Evolutionary conservation across 495 filamentous ascomycete species (phyloP).

Genomic region (Xylaria bambusicola): DNA sequence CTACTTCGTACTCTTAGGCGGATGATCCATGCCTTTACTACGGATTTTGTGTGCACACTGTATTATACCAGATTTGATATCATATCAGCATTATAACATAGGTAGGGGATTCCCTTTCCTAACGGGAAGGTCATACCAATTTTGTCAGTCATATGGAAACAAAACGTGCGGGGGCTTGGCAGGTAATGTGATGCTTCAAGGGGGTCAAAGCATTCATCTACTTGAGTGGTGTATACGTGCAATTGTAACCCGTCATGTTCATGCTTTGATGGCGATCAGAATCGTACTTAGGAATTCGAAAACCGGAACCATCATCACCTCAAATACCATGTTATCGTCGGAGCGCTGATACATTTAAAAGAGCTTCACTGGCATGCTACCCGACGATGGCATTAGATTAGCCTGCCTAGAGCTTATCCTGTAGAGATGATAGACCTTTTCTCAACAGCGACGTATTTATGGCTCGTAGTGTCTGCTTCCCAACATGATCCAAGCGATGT

Average conservation of each 20-base stretch:
- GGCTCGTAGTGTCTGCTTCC: background rate
- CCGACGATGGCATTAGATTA: no score
- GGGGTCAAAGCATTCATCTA: background rate
- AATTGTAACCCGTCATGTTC: background rate
- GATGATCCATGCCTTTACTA: no score
- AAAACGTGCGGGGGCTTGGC: slow-evolving; percentile 1
- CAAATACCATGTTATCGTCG: background rate
- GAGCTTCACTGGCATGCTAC: background rate
- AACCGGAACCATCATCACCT: background rate
- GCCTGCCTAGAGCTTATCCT: no score
- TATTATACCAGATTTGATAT: background rate
- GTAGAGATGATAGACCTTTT: background rate
- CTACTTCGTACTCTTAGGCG: no score
- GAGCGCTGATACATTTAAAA: background rate
- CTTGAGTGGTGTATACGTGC: background rate
- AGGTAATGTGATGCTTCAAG: slow-evolving; percentile 1
- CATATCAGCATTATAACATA: background rate
- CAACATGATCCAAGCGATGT: no score
- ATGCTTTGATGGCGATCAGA: background rate
- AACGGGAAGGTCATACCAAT: background rate
- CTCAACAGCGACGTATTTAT: background rate
- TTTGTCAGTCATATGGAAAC: slow-evolving; percentile 1
- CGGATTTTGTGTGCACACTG: no score
- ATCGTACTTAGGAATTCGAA: background rate
- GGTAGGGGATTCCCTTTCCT: background rate